These are phyloP conservation scores for Vitis hybrid DNA, from an alignment of 177 flowering plant genomes.

Conservation along the genomic window DNA sequence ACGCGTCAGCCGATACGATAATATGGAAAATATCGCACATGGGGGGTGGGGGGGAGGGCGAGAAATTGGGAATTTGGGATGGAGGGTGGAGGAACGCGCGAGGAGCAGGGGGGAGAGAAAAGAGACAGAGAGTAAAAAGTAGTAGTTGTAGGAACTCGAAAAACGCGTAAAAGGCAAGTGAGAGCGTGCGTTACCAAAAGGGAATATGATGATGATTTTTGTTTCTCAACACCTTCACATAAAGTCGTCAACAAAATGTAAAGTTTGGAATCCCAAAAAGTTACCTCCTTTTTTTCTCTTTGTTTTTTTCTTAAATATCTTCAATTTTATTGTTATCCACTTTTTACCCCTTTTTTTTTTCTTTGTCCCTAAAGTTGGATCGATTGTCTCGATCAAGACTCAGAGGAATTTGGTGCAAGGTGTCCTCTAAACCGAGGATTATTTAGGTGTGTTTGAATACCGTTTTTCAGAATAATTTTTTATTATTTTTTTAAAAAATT, in stretches of 20 bases:
- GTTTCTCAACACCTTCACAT: slow-evolving; percentile 24
- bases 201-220: slow-evolving; percentile 33
- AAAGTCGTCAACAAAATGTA: slow-evolving; percentile 15
- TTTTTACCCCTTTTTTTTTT: not conserved
- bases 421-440: too few species aligned
- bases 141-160: slow-evolving; percentile 1
- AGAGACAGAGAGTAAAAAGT: slow-evolving; percentile 3
- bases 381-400: too few species aligned
- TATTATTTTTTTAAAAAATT: too few species aligned
- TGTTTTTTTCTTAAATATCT: not conserved
- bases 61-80: not conserved
- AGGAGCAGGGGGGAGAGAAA: slow-evolving; percentile 5
- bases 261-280: slow-evolving; percentile 13
- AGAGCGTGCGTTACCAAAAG: slow-evolving; percentile 61
- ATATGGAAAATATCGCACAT: not conserved
- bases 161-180: slow-evolving; percentile 57
- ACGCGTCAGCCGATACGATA: slow-evolving; percentile 25
- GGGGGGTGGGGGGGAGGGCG: too few species aligned
- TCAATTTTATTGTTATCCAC: too few species aligned
- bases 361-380: too few species aligned
- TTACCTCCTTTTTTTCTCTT: not conserved
- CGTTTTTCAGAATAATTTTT: too few species aligned
- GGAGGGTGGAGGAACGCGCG: not conserved
- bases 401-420: too few species aligned
- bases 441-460: too few species aligned